Evolutionary conservation across 495 filamentous ascomycete species (phyloP).

Genomic region (Lindgomyces ingoldianus): DNA sequence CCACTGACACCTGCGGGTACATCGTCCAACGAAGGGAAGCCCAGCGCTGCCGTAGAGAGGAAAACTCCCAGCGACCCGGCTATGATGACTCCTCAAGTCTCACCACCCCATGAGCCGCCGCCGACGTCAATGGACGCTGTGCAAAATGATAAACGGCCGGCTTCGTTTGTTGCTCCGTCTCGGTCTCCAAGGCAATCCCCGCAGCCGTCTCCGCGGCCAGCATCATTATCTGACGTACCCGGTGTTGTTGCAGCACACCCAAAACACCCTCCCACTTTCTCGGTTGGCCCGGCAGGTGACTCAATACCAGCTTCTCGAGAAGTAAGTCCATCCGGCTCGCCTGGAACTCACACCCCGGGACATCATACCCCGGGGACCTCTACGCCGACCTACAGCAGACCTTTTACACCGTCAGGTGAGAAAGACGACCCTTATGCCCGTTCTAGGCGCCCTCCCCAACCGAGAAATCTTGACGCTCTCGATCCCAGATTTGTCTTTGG

Average conservation of each 20-base stretch:
- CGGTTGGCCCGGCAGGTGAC: slow-evolving; percentile 65
- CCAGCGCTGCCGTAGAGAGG: slow-evolving; percentile 19
- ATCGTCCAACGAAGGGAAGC: slow-evolving; percentile 45
- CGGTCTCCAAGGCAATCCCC: slow-evolving; percentile 42
- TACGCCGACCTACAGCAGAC: slow-evolving; percentile 48
- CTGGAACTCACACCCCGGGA: slow-evolving; percentile 60
- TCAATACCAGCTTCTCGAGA: slow-evolving; percentile 65
- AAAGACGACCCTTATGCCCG: slow-evolving; percentile 87
- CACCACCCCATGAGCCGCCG: slow-evolving; percentile 48
- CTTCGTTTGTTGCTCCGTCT: slow-evolving; percentile 38
- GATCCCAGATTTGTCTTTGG: slow-evolving; percentile 87
- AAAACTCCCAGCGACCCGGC: slow-evolving; percentile 48
- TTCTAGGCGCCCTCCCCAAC: slow-evolving; percentile 72
- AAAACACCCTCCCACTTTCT: slow-evolving; percentile 70
- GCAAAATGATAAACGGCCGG: slow-evolving; percentile 7
- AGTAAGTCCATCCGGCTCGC: slow-evolving; percentile 57
- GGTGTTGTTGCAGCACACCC: slow-evolving; percentile 47
- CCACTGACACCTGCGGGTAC: slow-evolving; percentile 86
- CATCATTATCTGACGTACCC: slow-evolving; percentile 51
- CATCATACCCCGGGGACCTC: slow-evolving; percentile 40
- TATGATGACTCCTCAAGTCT: slow-evolving; percentile 67
- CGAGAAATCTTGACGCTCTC: slow-evolving; percentile 66
- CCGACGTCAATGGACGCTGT: slow-evolving; percentile 39
- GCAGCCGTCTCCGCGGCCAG: slow-evolving; percentile 45
- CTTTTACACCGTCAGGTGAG: slow-evolving; percentile 79